phyloP scores from a whole-genome alignment of 2,329 filamentous ascomycete genomes.

The Penicillium freii region DNA sequence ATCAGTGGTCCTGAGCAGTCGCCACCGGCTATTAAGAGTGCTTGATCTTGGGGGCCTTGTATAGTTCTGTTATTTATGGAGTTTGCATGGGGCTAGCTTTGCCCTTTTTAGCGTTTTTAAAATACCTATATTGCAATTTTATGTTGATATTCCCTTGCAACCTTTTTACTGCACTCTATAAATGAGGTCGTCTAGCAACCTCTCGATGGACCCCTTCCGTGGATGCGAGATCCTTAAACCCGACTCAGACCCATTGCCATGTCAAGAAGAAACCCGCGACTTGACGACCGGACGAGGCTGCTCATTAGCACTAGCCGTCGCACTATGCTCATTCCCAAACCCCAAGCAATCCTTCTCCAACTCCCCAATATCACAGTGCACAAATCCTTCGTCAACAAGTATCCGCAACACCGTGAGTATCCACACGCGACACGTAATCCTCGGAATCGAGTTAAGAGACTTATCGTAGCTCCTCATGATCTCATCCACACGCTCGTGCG shows the following conservation, averaged over 20 bases:
- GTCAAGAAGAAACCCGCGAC: not conserved
- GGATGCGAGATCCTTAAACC: not conserved
- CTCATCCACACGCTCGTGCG: not conserved
- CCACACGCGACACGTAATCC: too few species aligned
- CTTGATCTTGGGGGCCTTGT: not conserved
- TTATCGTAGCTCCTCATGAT: conserved; percentile 1
- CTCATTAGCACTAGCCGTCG: too few species aligned
- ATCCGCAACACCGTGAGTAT: too few species aligned
- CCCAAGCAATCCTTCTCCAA: too few species aligned
- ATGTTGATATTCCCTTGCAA: not conserved
- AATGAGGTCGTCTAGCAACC: too few species aligned
- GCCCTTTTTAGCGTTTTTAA: not conserved
- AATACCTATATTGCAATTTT: not conserved
- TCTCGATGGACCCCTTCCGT: too few species aligned
- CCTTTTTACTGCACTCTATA: not conserved
- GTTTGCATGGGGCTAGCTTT: not conserved
- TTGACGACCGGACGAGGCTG: not conserved
- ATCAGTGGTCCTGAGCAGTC: not conserved
- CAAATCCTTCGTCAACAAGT: too few species aligned
- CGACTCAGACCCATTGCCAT: too few species aligned
- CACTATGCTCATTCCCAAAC: too few species aligned
- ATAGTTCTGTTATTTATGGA: not conserved
- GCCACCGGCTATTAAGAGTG: conserved; percentile 6
- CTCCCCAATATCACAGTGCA: too few species aligned
- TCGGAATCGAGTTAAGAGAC: too few species aligned